These are phyloP conservation scores for Angomonas ambiguus DNA, from an alignment of 208 protist genomes.

Conservation along the genomic window DNA sequence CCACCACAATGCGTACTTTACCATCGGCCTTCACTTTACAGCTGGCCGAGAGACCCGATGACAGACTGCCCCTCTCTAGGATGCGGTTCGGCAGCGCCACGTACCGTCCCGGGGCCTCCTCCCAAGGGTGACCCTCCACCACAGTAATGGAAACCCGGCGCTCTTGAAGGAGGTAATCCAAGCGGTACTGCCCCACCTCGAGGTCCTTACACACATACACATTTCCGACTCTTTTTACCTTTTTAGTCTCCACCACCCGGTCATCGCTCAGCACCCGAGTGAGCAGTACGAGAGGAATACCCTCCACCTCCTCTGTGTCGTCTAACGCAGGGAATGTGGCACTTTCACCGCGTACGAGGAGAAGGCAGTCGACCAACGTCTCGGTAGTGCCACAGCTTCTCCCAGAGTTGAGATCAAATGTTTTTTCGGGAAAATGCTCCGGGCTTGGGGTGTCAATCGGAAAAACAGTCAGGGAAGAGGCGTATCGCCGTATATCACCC, in stretches of 20 bases:
- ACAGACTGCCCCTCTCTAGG: background rate
- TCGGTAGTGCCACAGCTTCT: background rate
- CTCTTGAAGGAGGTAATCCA: background rate
- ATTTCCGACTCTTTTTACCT: background rate
- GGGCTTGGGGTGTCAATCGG: conserved; percentile 2
- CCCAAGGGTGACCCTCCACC: conserved; percentile 8
- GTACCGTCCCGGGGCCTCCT: background rate
- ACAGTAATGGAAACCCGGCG: background rate
- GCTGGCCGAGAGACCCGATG: background rate
- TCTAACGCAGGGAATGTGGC: background rate
- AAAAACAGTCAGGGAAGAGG: background rate
- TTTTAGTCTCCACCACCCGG: background rate
- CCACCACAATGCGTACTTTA: background rate
- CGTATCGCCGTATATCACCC: background rate
- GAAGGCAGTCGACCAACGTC: background rate
- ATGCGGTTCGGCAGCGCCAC: background rate
- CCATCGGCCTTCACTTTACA: background rate
- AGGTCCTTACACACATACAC: background rate
- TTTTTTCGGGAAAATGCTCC: background rate
- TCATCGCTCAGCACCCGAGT: background rate
- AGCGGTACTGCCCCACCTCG: conserved; percentile 3
- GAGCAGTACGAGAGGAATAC: background rate
- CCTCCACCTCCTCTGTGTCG: background rate
- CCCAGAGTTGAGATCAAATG: background rate
- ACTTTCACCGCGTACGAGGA: conserved; percentile 8